Conservation (phyloP, 768 basidiomycete species). For the Sporobolomyces pararoseus region DNA sequence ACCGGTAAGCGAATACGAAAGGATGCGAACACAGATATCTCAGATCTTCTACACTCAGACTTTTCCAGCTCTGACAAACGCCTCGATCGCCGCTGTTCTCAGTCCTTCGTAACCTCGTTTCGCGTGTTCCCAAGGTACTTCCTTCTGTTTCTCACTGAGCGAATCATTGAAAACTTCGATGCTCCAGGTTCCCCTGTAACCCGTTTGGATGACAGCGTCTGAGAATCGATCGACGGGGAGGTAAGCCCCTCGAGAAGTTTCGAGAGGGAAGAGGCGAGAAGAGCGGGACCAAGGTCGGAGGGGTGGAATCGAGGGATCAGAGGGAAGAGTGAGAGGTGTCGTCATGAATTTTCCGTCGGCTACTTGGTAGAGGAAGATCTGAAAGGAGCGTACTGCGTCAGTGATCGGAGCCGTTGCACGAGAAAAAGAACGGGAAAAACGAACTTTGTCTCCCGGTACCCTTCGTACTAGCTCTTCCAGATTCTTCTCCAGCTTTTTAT, state of each 20-base stretch:
- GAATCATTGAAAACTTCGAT: slow-evolving; percentile 53
- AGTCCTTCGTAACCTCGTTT: slow-evolving; percentile 27
- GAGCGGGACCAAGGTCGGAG: slow-evolving; percentile 51
- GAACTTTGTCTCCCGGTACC: slow-evolving; percentile 49
- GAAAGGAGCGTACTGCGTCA: not conserved
- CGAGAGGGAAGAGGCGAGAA: slow-evolving; percentile 52
- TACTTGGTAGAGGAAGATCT: slow-evolving; percentile 53
- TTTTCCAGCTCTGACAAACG: slow-evolving; percentile 9
- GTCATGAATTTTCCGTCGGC: slow-evolving; percentile 49
- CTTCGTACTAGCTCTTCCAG: slow-evolving; percentile 46
- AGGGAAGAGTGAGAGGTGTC: slow-evolving; percentile 35
- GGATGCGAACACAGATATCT: not conserved
- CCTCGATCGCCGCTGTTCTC: not conserved
- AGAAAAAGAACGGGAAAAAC: not conserved
- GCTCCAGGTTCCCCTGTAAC: slow-evolving; percentile 51
- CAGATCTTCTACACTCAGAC: not conserved
- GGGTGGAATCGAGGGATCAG: slow-evolving; percentile 39
- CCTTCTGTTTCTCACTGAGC: slow-evolving; percentile 32
- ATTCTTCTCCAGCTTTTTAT: slow-evolving; percentile 41
- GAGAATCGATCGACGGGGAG: slow-evolving; percentile 51
- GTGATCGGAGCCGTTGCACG: not conserved
- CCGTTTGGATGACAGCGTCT: slow-evolving; percentile 48
- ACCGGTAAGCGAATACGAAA: too few species aligned
- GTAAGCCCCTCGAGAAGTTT: slow-evolving; percentile 47
- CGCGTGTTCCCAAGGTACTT: slow-evolving; percentile 38